These are phyloP conservation scores for Chrysochromulina tobinii DNA, from an alignment of 78 protist species.

Conservation along the genomic window DNA sequence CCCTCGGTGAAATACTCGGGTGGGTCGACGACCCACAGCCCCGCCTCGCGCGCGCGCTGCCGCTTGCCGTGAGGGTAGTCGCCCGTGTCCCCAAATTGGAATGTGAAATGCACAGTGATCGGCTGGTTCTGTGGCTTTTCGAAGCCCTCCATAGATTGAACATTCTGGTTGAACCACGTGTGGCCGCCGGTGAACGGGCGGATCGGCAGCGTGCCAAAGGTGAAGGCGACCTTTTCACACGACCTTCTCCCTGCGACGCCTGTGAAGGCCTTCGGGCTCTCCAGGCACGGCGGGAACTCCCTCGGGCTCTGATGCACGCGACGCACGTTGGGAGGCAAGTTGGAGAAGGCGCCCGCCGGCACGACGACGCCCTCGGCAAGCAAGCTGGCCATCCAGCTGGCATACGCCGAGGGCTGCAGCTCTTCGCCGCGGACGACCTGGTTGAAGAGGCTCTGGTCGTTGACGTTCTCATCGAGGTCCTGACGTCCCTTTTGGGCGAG, in stretches of 20 bases:
- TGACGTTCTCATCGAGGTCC: neutral
- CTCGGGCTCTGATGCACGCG: no score
- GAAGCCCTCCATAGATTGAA: neutral
- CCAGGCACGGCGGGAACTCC: no score
- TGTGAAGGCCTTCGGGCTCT: no score
- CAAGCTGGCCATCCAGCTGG: no score
- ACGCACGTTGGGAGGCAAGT: no score
- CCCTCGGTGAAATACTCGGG: constrained; percentile 2
- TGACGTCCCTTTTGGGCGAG: neutral
- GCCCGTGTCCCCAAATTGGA: neutral
- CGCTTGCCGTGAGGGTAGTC: constrained; percentile 19
- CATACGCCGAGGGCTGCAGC: neutral
- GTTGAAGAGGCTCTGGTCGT: constrained; percentile 12
- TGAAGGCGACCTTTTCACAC: neutral
- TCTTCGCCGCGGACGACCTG: neutral
- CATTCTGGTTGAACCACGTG: neutral
- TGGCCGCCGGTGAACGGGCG: neutral
- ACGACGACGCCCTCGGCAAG: no score
- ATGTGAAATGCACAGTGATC: neutral
- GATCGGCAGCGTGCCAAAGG: neutral
- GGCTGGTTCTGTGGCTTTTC: neutral
- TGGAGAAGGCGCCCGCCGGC: no score
- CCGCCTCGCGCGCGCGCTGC: constrained; percentile 6
- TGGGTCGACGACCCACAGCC: constrained; percentile 14
- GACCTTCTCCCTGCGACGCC: no score